A percentile compares a stretch with the other conserved stretches of the same genome.
Conservation (phyloP, 1,284 basidiomycete genomes). For the Xanthoconium separans region DNA sequence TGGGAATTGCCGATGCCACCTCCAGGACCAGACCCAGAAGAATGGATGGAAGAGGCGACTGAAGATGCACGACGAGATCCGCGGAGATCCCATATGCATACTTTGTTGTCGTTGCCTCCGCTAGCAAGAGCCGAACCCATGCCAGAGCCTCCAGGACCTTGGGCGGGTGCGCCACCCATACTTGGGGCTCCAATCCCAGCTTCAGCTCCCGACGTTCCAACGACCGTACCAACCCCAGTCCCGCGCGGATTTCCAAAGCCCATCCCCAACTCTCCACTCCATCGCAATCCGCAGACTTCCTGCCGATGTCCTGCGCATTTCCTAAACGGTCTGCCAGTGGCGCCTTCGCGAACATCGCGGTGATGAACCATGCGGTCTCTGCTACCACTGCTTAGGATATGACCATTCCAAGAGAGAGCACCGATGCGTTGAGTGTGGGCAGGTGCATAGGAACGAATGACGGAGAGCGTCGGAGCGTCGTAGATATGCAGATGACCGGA, state of each 20-base stretch:
- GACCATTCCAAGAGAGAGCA: conserved; percentile 90
- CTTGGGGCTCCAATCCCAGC: conserved; percentile 23
- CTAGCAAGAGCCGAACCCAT: conserved; percentile 79
- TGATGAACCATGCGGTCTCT: conserved; percentile 91
- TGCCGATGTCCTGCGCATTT: conserved; percentile 85
- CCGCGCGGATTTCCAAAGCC: conserved; percentile 29
- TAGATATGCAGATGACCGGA: conserved; percentile 90
- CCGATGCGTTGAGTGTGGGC: conserved; percentile 92
- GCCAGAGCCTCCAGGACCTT: conserved; percentile 33
- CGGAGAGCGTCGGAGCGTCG: conserved; percentile 80
- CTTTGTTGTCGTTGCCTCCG: conserved; percentile 98
- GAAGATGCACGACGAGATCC: conserved; percentile 50
- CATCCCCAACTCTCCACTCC: conserved; percentile 56
- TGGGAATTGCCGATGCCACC: conserved; percentile 25
- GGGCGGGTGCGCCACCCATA: conserved; percentile 25
- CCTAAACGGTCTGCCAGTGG: conserved; percentile 66
- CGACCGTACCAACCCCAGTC: conserved; percentile 7
- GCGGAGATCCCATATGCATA: conserved; percentile 91
- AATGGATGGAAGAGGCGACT: conserved; percentile 18
- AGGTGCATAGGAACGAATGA: conserved; percentile 82
- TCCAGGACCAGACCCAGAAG: conserved; percentile 29
- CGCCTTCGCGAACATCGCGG: conserved; percentile 82
- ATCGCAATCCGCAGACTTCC: conserved; percentile 95
- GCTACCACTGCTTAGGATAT: conserved; percentile 88
- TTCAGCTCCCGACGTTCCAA: conserved; percentile 11